Conservation (phyloP, 2,329 filamentous ascomycete species). For the Penicillium brasilianum region DNA sequence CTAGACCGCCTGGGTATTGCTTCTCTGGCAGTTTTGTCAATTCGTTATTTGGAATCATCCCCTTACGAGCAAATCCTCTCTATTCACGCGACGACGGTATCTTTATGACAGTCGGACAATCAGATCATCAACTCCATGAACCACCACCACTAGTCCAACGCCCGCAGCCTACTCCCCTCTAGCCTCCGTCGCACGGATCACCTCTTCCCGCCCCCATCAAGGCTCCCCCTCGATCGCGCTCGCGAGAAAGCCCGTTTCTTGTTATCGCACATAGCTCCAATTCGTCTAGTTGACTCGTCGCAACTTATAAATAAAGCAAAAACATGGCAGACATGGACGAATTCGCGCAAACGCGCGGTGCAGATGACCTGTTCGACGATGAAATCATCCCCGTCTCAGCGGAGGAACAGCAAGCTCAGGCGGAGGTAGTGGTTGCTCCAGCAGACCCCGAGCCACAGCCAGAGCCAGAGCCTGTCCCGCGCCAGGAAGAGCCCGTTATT, state of each 20-base stretch:
- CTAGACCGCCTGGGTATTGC: conserved; percentile 6
- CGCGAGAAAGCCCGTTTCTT: conserved; percentile 13
- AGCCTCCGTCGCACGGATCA: conserved; percentile 30
- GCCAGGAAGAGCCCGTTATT: conserved; percentile 20
- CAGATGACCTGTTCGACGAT: conserved; percentile 58
- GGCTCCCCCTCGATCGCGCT: conserved; percentile 29
- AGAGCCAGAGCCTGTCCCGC: conserved; percentile 13
- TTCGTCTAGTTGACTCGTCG: not conserved
- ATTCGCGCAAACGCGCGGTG: conserved; percentile 56
- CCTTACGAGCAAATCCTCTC: not conserved
- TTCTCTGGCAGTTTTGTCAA: not conserved
- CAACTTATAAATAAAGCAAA: not conserved
- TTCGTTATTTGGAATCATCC: not conserved
- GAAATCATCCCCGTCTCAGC: conserved; percentile 54
- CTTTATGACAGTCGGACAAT: too few species aligned
- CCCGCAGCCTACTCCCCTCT: conserved; percentile 9
- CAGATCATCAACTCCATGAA: not conserved
- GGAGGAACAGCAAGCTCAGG: conserved; percentile 38
- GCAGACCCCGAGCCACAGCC: conserved; percentile 21
- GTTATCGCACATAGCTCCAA: not conserved
- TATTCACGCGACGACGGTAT: not conserved
- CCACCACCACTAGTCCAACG: conserved; percentile 14
- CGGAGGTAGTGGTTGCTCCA: conserved; percentile 25
- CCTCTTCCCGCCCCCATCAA: conserved; percentile 27
- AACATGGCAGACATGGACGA: conserved; percentile 47